Conservation (phyloP, 108 stramenopile species). For the Pseudonitzschia multistriata region DNA sequence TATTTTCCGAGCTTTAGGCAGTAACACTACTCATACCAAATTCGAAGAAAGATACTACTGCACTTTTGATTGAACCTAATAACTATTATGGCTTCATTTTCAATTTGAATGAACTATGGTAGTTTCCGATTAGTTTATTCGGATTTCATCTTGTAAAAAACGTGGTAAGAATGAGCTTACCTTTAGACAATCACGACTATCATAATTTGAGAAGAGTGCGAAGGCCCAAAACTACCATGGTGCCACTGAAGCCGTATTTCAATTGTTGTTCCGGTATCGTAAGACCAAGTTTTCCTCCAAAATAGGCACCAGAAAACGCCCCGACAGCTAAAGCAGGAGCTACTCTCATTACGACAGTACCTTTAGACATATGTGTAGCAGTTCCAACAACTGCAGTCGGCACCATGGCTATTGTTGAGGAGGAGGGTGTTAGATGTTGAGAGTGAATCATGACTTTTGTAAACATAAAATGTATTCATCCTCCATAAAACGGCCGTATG, state of each 20-base stretch:
- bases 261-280: slow-evolving; percentile 64
- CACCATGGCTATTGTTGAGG: neutral
- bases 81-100: too few species aligned
- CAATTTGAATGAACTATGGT: too few species aligned
- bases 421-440: neutral
- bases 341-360: slow-evolving; percentile 73
- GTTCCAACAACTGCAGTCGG: slow-evolving; percentile 63
- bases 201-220: slow-evolving; percentile 32
- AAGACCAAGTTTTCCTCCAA: slow-evolving; percentile 66
- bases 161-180: too few species aligned
- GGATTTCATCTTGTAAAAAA: too few species aligned
- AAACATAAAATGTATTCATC: neutral
- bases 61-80: too few species aligned
- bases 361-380: slow-evolving; percentile 62
- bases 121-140: too few species aligned
- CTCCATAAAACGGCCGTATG: neutral
- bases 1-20: neutral
- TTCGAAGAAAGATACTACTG: too few species aligned
- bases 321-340: slow-evolving; percentile 66
- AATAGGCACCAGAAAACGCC: slow-evolving; percentile 76
- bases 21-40: too few species aligned
- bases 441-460: neutral
- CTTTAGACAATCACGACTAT: neutral
- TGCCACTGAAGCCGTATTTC: slow-evolving; percentile 66
- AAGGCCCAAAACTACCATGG: slow-evolving; percentile 70